Evolutionary conservation across 2,329 filamentous ascomycete species (phyloP).

Genomic region (Knufia fluminis): DNA sequence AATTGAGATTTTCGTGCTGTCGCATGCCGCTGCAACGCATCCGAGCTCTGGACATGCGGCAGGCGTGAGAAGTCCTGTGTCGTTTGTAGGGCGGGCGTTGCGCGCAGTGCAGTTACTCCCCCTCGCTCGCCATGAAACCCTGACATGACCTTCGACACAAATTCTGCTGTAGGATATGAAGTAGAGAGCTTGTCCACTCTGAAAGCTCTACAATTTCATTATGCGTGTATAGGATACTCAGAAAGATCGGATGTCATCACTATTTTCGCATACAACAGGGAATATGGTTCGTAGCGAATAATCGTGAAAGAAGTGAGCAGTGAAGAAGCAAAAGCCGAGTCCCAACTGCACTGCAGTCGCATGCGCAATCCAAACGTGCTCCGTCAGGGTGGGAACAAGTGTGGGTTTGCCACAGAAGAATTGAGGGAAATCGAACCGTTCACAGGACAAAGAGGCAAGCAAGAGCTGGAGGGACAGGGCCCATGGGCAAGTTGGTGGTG

Average conservation of each 20-base stretch:
- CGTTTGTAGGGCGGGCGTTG: slow-evolving; percentile 25
- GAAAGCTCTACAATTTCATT: background rate
- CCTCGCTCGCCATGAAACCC: slow-evolving; percentile 29
- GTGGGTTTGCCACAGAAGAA: background rate
- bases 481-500: background rate
- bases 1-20: slow-evolving; percentile 9
- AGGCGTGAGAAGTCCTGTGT: slow-evolving; percentile 10
- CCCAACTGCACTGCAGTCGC: background rate
- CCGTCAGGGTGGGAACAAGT: background rate
- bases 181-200: background rate
- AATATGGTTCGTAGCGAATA: slow-evolving; percentile 5
- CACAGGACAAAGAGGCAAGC: background rate
- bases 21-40: background rate
- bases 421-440: background rate
- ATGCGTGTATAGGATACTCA: background rate
- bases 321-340: slow-evolving; percentile 7
- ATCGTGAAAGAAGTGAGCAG: background rate
- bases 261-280: background rate
- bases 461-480: background rate
- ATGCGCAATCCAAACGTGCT: background rate
- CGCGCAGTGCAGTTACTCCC: slow-evolving; percentile 23
- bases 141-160: slow-evolving; percentile 19
- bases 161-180: background rate
- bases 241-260: slow-evolving; percentile 5
- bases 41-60: slow-evolving; percentile 9